Evolutionary conservation across 108 stramenopile genomes (phyloP).

Genomic region (Cyclostephanos tholiformis): DNA sequence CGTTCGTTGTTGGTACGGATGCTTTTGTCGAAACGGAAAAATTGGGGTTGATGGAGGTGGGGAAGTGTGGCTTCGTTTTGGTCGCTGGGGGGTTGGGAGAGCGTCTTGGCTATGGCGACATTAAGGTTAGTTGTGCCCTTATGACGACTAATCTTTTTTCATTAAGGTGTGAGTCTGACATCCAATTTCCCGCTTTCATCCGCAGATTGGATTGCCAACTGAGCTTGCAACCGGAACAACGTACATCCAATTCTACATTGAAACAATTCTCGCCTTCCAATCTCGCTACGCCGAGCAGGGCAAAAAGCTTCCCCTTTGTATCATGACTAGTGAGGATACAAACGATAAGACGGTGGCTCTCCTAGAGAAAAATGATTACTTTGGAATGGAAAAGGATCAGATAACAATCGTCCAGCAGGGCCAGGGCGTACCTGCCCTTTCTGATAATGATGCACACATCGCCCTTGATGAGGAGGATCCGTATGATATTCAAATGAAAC

Average conservation of each 20-base stretch:
- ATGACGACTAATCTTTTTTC: background rate
- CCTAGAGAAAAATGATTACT: slow-evolving; percentile 81
- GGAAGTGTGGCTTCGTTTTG: slow-evolving; percentile 82
- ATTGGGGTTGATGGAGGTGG: slow-evolving; percentile 65
- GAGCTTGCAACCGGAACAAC: slow-evolving; percentile 85
- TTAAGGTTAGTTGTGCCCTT: slow-evolving; percentile 77
- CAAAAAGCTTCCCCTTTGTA: slow-evolving; percentile 89
- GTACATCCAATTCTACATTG: slow-evolving; percentile 93
- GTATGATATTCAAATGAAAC: slow-evolving; percentile 92
- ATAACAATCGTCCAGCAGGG: slow-evolving; percentile 97
- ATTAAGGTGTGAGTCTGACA: background rate
- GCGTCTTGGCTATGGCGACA: slow-evolving; percentile 94
- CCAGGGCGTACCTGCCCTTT: slow-evolving; percentile 91
- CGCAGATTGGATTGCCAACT: slow-evolving; percentile 91
- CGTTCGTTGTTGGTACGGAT: slow-evolving; percentile 67
- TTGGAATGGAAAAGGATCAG: slow-evolving; percentile 89
- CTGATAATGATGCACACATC: slow-evolving; percentile 90
- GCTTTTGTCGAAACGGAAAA: slow-evolving; percentile 63
- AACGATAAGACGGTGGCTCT: slow-evolving; percentile 83
- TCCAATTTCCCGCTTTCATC: background rate
- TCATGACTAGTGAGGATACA: slow-evolving; percentile 98
- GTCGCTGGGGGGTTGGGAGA: slow-evolving; percentile 98
- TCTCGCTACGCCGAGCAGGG: slow-evolving; percentile 57
- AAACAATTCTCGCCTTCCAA: slow-evolving; percentile 93
- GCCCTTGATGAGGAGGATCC: slow-evolving; percentile 74